These are phyloP conservation scores for Mangifera indica DNA, from an alignment of 345 rosid genomes.

Conservation along the genomic window DNA sequence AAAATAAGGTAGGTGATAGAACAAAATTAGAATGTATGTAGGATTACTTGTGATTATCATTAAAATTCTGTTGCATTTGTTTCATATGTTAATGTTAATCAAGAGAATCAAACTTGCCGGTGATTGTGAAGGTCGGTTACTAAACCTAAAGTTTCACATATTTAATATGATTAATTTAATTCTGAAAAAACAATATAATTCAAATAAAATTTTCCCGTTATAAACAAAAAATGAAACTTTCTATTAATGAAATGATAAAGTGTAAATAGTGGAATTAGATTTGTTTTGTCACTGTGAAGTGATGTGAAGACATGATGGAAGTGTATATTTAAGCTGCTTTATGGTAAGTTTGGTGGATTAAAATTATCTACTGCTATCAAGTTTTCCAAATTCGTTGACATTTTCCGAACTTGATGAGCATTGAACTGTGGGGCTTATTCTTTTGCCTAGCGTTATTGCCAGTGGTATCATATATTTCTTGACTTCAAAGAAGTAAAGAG, in stretches of 20 bases:
- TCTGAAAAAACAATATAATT: too few relatives aligned
- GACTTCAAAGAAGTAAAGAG: not conserved
- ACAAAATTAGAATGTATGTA: conserved; percentile 9
- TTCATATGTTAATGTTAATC: conserved; percentile 10
- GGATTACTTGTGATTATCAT: conserved; percentile 15
- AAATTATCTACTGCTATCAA: conserved; percentile 1
- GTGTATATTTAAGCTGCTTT: not conserved
- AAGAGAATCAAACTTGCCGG: too few relatives aligned
- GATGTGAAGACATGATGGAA: not conserved
- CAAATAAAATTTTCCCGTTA: too few relatives aligned
- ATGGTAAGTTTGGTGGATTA: not conserved
- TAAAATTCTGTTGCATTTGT: conserved; percentile 16
- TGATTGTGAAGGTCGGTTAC: too few relatives aligned
- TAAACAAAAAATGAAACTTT: too few relatives aligned
- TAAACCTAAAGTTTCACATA: too few relatives aligned
- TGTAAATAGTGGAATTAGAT: conserved; percentile 9
- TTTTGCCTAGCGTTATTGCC: not conserved
- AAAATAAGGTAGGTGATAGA: conserved; percentile 4
- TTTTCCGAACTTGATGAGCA: not conserved
- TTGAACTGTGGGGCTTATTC: not conserved
- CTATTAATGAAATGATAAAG: conserved; percentile 10
- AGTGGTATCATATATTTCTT: conserved; percentile 9
- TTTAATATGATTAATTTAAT: too few relatives aligned
- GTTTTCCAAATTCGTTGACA: not conserved
- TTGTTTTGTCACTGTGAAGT: not conserved